phyloP scores from a whole-genome alignment of 345 rosid genomes.

The Trapa bicornis region DNA sequence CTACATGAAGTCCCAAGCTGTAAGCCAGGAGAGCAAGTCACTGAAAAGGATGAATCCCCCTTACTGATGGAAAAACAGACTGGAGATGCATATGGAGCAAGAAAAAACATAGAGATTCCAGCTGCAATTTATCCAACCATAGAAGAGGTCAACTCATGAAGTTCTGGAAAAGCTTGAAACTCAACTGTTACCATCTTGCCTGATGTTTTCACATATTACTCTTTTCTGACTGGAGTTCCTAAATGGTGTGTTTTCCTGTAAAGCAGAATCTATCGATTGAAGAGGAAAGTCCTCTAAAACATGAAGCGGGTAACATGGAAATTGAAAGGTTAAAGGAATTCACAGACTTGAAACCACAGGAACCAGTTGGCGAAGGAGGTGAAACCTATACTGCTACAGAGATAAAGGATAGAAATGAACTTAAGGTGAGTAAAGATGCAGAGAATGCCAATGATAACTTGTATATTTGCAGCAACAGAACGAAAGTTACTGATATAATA shows the following conservation, averaged over 20 bases:
- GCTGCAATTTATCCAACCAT: neutral
- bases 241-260: neutral
- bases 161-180: neutral
- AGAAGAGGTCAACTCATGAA: neutral
- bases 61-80: neutral
- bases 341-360: slow-evolving; percentile 9
- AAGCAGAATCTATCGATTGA: neutral
- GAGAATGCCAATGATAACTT: neutral
- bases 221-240: neutral
- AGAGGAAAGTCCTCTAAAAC: neutral
- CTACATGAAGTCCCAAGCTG: neutral
- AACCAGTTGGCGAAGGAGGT: slow-evolving; percentile 4
- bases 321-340: neutral
- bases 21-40: neutral
- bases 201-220: neutral
- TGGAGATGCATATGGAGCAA: neutral
- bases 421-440: slow-evolving; percentile 5
- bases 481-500: too few relatives aligned
- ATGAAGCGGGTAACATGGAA: neutral
- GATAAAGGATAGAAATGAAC: neutral
- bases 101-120: neutral
- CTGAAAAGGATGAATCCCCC: neutral
- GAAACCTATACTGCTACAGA: neutral
- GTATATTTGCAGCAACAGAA: too few relatives aligned
- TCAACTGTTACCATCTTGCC: neutral